These are phyloP conservation scores for Barbarea vulgaris DNA, from an alignment of 345 rosid species.

Conservation along the genomic window DNA sequence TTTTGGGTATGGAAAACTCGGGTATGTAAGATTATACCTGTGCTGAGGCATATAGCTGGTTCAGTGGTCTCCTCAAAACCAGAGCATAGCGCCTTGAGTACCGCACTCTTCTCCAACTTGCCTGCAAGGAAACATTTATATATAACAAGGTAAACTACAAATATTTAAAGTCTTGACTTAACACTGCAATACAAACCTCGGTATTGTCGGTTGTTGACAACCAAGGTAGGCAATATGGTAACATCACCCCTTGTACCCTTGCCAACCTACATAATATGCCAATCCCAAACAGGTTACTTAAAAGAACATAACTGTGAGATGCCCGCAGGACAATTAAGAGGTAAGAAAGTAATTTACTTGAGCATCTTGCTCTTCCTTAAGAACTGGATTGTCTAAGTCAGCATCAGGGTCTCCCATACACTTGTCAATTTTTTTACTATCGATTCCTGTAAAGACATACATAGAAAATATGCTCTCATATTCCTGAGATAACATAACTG, in stretches of 20 bases:
- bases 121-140: constrained; percentile 54
- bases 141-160: constrained; percentile 4
- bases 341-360: constrained; percentile 52
- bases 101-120: constrained; percentile 88
- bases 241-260: constrained; percentile 99
- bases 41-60: constrained; percentile 86
- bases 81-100: constrained; percentile 91
- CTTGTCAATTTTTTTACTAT: constrained; percentile 70
- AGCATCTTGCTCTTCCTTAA: constrained; percentile 95
- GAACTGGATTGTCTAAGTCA: constrained; percentile 76
- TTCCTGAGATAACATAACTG: background rate
- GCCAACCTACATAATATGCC: constrained; percentile 64
- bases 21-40: too few species aligned
- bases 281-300: constrained; percentile 26
- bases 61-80: constrained; percentile 99
- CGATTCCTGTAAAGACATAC: constrained; percentile 59
- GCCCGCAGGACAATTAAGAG: background rate
- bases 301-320: background rate
- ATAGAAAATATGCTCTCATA: background rate
- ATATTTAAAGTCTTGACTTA: background rate
- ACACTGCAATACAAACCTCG: constrained; percentile 59
- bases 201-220: constrained; percentile 91
- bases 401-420: constrained; percentile 92
- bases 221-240: constrained; percentile 97
- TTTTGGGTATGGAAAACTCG: too few species aligned